Evolutionary conservation across 23 red algal genomes (phyloP).

Genomic region (Porphyridium purpureum): DNA sequence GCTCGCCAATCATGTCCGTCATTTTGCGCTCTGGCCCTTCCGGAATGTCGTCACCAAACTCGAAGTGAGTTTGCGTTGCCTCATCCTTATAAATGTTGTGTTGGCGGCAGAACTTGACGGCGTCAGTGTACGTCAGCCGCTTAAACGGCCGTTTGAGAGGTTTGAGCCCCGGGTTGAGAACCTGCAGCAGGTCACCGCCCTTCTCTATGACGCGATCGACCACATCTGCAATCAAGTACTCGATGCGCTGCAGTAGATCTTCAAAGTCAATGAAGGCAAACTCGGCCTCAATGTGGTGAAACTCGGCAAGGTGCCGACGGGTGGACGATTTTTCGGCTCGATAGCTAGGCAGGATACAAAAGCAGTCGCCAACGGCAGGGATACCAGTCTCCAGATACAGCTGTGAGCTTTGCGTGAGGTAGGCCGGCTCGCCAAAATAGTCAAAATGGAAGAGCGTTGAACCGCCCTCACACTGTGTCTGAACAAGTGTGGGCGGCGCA

Average conservation of each 20-base stretch:
- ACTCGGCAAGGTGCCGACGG: conserved; percentile 89
- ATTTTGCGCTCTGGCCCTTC: conserved; percentile 87
- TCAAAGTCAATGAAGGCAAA: conserved; percentile 89
- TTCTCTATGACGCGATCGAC: conserved; percentile 49
- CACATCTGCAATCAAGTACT: conserved; percentile 81
- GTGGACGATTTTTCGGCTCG: conserved; percentile 80
- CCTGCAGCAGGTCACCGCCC: conserved; percentile 37
- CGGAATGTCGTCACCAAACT: conserved; percentile 93
- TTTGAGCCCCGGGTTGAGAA: conserved; percentile 37
- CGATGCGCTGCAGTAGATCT: conserved; percentile 59
- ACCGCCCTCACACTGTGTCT: conserved; percentile 95
- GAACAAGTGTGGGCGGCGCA: conserved; percentile 76
- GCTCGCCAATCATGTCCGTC: conserved; percentile 87
- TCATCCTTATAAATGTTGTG: conserved; percentile 94
- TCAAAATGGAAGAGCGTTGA: conserved; percentile 84
- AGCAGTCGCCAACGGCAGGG: conserved; percentile 82
- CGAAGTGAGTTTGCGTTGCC: conserved; percentile 64
- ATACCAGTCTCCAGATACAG: conserved; percentile 96
- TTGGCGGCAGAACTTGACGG: conserved; percentile 74
- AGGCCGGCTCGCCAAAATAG: conserved; percentile 79
- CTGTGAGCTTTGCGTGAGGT: conserved; percentile 79
- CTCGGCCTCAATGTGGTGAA: conserved; percentile 97
- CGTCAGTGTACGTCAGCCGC: conserved; percentile 84
- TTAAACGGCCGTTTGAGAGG: conserved; percentile 69
- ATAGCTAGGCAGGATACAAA: conserved; percentile 89